Percentiles rank a stretch among this genome's conserved stretches.
phyloP scores from a whole-genome alignment of 768 basidiomycete species.

The Lanmaoa pseudosensibilis region DNA sequence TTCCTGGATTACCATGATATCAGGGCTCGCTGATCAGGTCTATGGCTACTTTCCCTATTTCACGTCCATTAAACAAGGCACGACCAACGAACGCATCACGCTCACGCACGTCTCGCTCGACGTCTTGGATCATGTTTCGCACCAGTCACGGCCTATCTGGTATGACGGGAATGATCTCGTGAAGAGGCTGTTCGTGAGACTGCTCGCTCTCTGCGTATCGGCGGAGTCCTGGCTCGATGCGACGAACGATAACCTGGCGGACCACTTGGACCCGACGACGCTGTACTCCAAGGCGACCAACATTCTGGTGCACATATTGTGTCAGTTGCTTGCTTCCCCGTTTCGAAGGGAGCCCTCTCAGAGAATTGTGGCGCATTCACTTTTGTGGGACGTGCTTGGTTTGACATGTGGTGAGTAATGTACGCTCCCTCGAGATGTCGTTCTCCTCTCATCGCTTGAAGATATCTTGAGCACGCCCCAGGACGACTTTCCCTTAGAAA shows the following conservation, averaged over 20 bases:
- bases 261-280: slow-evolving; percentile 44
- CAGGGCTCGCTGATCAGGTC: slow-evolving; percentile 53
- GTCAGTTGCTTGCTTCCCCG: slow-evolving; percentile 28
- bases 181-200: slow-evolving; percentile 47
- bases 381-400: slow-evolving; percentile 24
- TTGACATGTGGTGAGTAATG: slow-evolving; percentile 7
- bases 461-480: slow-evolving; percentile 38
- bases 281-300: slow-evolving; percentile 49
- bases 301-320: slow-evolving; percentile 47
- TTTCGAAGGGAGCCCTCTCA: slow-evolving; percentile 21
- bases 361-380: slow-evolving; percentile 19
- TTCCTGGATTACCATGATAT: slow-evolving; percentile 51
- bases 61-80: slow-evolving; percentile 49
- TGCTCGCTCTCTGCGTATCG: slow-evolving; percentile 54
- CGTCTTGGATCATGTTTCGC: slow-evolving; percentile 52
- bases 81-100: slow-evolving; percentile 56
- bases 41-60: slow-evolving; percentile 56
- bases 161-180: slow-evolving; percentile 44
- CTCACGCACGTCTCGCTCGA: slow-evolving; percentile 56
- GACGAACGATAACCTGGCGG: slow-evolving; percentile 39
- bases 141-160: slow-evolving; percentile 52
- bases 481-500: slow-evolving; percentile 37
- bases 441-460: slow-evolving; percentile 20
- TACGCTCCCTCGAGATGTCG: neutral
- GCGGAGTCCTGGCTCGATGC: slow-evolving; percentile 61